These are phyloP conservation scores for Colletotrichum sp. DNA, from an alignment of 2,329 filamentous ascomycete species.

Conservation along the genomic window DNA sequence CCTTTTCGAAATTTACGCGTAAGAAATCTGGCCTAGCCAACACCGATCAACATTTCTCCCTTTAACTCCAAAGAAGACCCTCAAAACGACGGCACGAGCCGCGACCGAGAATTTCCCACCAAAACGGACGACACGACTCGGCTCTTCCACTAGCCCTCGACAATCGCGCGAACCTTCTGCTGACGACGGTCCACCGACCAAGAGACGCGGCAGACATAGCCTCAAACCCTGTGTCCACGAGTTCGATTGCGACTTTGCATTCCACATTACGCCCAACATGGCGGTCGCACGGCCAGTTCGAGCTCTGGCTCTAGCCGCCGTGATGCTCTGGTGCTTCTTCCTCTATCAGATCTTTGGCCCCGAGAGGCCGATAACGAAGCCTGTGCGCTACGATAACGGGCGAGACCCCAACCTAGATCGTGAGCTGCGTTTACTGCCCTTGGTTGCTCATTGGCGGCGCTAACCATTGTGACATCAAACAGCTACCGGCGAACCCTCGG, in stretches of 20 bases:
- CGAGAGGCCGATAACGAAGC: constrained; percentile 43
- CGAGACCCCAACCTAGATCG: constrained; percentile 87
- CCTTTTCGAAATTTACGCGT: constrained; percentile 19
- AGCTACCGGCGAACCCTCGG: constrained; percentile 87
- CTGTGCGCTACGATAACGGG: constrained; percentile 28
- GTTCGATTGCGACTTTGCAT: background rate
- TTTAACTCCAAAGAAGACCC: background rate
- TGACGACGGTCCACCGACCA: background rate
- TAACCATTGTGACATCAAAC: constrained; percentile 18
- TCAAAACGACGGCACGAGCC: constrained; percentile 14
- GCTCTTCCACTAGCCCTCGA: constrained; percentile 5
- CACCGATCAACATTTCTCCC: background rate
- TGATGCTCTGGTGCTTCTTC: constrained; percentile 79
- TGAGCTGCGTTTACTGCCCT: constrained; percentile 49
- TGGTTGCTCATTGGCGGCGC: background rate
- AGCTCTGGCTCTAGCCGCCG: constrained; percentile 73
- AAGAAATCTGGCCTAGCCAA: constrained; percentile 7
- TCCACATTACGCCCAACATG: constrained; percentile 58
- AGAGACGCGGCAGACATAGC: background rate
- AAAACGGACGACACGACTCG: constrained; percentile 1
- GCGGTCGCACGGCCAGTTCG: constrained; percentile 85
- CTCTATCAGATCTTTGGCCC: constrained; percentile 75
- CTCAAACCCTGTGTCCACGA: background rate
- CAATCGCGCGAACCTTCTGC: background rate
- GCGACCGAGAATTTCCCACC: background rate